phyloP scores from a whole-genome alignment of 2,329 filamentous ascomycete genomes.

The Penicillium sp. region DNA sequence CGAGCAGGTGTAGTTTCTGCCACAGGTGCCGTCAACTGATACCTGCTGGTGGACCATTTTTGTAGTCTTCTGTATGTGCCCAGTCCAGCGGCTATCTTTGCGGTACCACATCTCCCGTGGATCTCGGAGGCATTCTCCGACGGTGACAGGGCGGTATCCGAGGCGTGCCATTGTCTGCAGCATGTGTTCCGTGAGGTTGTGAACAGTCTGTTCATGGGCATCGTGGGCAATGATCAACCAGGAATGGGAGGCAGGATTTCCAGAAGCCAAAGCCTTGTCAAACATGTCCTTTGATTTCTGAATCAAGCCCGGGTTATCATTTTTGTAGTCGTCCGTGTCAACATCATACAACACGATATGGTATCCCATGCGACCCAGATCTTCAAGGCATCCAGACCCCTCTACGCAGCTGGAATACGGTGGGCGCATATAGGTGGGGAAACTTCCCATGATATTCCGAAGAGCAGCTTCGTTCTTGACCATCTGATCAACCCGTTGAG shows the following conservation, averaged over 20 bases:
- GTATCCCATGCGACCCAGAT: slow-evolving; percentile 49
- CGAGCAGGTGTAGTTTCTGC: slow-evolving; percentile 33
- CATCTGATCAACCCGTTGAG: slow-evolving; percentile 44
- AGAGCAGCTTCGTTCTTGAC: slow-evolving; percentile 50
- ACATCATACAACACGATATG: slow-evolving; percentile 50
- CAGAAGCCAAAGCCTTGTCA: slow-evolving; percentile 31
- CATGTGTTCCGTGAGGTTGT: slow-evolving; percentile 45
- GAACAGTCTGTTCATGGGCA: slow-evolving; percentile 44
- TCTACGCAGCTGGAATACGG: slow-evolving; percentile 47
- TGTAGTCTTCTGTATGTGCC: slow-evolving; percentile 17
- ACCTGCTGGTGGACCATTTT: slow-evolving; percentile 18
- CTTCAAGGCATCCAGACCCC: slow-evolving; percentile 40
- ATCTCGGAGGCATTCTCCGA: slow-evolving; percentile 46
- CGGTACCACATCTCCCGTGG: slow-evolving; percentile 43
- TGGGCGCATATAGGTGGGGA: slow-evolving; percentile 56
- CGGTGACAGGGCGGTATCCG: slow-evolving; percentile 41
- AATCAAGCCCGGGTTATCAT: slow-evolving; percentile 38
- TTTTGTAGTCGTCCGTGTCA: slow-evolving; percentile 50
- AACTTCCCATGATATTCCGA: slow-evolving; percentile 48
- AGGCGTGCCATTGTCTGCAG: slow-evolving; percentile 30
- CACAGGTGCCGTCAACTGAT: slow-evolving; percentile 37
- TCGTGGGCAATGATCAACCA: slow-evolving; percentile 46
- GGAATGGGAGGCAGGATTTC: slow-evolving; percentile 30
- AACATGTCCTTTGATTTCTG: slow-evolving; percentile 44
- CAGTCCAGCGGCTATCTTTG: slow-evolving; percentile 31